Evolutionary conservation across 305 asterid species (phyloP).

Genomic region (Fraxinus latifolia): DNA sequence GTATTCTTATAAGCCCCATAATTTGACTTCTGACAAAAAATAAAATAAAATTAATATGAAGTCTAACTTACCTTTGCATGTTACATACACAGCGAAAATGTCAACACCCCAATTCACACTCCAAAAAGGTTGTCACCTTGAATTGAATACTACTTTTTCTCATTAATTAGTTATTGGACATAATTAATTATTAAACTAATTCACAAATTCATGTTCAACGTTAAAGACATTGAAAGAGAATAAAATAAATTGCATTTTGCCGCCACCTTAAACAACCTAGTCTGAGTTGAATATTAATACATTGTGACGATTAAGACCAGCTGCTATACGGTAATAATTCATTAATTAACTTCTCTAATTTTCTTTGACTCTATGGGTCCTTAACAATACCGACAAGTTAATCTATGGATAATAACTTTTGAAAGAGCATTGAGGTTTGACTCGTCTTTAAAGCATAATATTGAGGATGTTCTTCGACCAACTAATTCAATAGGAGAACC

Average conservation of each 20-base stretch:
- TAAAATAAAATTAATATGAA: background rate
- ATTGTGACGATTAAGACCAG: background rate
- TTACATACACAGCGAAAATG: constrained; percentile 27
- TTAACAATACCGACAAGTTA: background rate
- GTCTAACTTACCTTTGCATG: constrained; percentile 29
- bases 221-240: background rate
- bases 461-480: background rate
- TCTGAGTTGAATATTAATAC: background rate
- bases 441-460: background rate
- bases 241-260: constrained; percentile 12
- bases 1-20: constrained; percentile 24
- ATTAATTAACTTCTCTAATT: background rate
- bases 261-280: constrained; percentile 9
- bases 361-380: background rate
- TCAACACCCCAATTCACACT: background rate
- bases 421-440: background rate
- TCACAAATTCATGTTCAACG: background rate
- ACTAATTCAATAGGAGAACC: background rate
- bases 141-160: constrained; percentile 24
- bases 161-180: background rate
- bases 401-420: too few species aligned
- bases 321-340: too few species aligned
- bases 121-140: constrained; percentile 31
- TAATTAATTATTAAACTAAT: background rate
- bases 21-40: constrained; percentile 18